Conservation (phyloP, 768 basidiomycete species). For the Arthromyces matolae region DNA sequence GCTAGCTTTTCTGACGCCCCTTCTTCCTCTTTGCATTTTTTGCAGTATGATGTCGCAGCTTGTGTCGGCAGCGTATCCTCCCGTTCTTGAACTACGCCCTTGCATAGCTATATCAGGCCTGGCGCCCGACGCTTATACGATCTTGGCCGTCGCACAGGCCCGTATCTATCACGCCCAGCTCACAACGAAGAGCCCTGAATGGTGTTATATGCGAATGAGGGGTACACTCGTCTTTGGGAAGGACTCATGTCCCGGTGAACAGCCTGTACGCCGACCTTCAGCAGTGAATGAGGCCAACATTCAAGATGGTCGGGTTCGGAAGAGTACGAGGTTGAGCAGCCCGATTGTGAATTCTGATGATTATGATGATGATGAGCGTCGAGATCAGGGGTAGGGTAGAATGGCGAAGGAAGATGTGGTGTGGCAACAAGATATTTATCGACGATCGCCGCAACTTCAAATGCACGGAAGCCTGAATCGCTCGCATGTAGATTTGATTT, state of each 20-base stretch:
- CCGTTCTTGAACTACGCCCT: slow-evolving; percentile 11
- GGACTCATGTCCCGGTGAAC: slow-evolving; percentile 33
- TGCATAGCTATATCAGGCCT: slow-evolving; percentile 14
- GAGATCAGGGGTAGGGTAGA: slow-evolving; percentile 3
- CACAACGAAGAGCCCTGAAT: slow-evolving; percentile 41
- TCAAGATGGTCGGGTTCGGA: too few relatives aligned
- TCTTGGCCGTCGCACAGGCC: slow-evolving; percentile 52
- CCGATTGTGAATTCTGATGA: too few relatives aligned
- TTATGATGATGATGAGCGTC: not conserved
- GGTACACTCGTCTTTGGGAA: slow-evolving; percentile 57
- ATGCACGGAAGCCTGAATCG: not conserved
- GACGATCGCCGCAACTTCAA: not conserved
- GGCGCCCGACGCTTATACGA: slow-evolving; percentile 31
- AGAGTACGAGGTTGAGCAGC: too few relatives aligned
- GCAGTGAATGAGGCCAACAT: slow-evolving; percentile 20
- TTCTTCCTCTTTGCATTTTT: slow-evolving; percentile 5
- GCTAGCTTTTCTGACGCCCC: slow-evolving; percentile 1
- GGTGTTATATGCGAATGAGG: slow-evolving; percentile 57
- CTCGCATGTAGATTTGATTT: not conserved
- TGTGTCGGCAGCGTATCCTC: slow-evolving; percentile 10
- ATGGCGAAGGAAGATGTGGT: slow-evolving; percentile 6
- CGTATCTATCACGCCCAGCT: slow-evolving; percentile 63
- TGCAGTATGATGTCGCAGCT: slow-evolving; percentile 16
- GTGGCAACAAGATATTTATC: not conserved
- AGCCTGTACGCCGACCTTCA: slow-evolving; percentile 17